Evolutionary conservation across 2,329 filamentous ascomycete species (phyloP).

Genomic region (Metarhizium album): DNA sequence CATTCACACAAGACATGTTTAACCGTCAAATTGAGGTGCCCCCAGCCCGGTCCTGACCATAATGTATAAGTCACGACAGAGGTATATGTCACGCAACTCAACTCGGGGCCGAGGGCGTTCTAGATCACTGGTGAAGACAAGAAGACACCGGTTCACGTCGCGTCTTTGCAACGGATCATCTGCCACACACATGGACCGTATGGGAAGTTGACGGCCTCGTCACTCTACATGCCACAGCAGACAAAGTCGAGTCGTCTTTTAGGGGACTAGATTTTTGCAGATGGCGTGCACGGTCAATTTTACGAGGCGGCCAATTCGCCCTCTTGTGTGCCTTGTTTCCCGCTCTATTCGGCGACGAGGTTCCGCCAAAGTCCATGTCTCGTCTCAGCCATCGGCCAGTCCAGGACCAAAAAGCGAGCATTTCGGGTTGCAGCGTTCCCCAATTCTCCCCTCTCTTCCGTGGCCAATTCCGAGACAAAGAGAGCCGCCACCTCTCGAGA

Average conservation of each 20-base stretch:
- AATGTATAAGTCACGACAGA: not conserved
- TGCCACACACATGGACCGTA: not conserved
- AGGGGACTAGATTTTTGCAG: not conserved
- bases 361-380: not conserved
- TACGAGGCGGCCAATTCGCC: not conserved
- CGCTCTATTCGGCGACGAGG: conserved; percentile 3
- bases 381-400: not conserved
- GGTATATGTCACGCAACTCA: not conserved
- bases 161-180: not conserved
- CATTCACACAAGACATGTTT: not conserved
- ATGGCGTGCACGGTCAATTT: not conserved
- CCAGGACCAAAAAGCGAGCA: not conserved
- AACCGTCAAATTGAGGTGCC: not conserved
- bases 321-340: not conserved
- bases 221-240: not conserved
- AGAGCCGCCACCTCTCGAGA: not conserved
- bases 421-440: not conserved
- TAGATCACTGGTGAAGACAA: not conserved
- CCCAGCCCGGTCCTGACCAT: too few species aligned
- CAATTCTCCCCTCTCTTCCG: too few species aligned
- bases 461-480: not conserved
- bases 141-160: not conserved
- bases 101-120: too few species aligned
- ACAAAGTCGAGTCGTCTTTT: not conserved
- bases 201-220: too few species aligned